Conservation (phyloP, 169 alveolate genomes). For the Babesia bigemina region DNA sequence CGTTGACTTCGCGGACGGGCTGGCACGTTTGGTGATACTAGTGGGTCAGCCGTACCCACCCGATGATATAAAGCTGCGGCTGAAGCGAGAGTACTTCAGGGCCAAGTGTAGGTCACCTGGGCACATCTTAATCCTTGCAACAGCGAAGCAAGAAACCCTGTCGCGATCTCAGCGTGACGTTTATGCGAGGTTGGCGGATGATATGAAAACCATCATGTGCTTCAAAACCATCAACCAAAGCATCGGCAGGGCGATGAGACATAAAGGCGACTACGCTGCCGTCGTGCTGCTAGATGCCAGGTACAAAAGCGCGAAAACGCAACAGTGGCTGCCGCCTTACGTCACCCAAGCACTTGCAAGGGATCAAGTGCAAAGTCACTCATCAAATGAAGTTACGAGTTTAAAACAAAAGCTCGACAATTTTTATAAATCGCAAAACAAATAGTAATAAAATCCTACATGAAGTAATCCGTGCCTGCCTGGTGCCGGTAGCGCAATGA, state of each 20-base stretch:
- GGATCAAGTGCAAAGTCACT: not conserved
- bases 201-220: constrained; percentile 83
- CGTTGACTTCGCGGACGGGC: constrained; percentile 92
- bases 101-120: not conserved
- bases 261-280: constrained; percentile 92
- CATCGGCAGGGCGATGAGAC: constrained; percentile 97
- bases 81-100: constrained; percentile 33
- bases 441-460: too few relatives aligned
- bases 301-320: constrained; percentile 3
- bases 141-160: not conserved
- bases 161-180: constrained; percentile 6
- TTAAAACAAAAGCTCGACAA: too few relatives aligned
- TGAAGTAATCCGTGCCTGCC: too few relatives aligned
- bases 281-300: constrained; percentile 90
- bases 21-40: constrained; percentile 91
- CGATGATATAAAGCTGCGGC: constrained; percentile 42
- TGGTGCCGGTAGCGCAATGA: too few relatives aligned
- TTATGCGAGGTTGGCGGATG: constrained; percentile 40
- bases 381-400: too few relatives aligned
- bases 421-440: too few relatives aligned
- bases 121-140: not conserved
- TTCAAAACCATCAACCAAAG: constrained; percentile 94
- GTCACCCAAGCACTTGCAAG: not conserved
- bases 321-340: not conserved
- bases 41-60: constrained; percentile 93